A percentile compares a stretch with the other conserved stretches of the same genome.
Evolutionary conservation across 106 monocot species (phyloP).

Genomic region (Dendrobium officinale): DNA sequence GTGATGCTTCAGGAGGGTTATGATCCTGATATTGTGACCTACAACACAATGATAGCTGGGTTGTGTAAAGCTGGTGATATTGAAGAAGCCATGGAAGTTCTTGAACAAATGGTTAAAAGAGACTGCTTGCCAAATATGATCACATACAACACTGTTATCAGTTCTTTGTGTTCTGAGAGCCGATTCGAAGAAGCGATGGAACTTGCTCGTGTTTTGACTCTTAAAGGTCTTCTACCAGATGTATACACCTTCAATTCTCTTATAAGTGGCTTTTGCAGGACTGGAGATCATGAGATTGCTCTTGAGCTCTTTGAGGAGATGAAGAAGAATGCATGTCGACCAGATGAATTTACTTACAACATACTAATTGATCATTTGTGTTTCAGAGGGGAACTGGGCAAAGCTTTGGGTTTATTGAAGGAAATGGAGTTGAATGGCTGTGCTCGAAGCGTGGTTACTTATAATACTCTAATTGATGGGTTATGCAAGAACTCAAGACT

Average conservation of each 20-base stretch:
- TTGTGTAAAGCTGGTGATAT: constrained; percentile 71
- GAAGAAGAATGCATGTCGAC: constrained; percentile 63
- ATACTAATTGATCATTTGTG: constrained; percentile 75
- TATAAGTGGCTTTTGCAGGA: constrained; percentile 65
- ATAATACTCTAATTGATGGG: constrained; percentile 79
- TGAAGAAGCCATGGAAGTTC: constrained; percentile 48
- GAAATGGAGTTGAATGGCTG: constrained; percentile 80
- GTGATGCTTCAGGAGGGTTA: constrained; percentile 74
- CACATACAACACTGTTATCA: constrained; percentile 81
- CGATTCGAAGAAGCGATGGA: constrained; percentile 89
- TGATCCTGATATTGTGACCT: constrained; percentile 74
- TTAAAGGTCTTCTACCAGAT: constrained; percentile 63
- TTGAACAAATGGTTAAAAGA: constrained; percentile 62
- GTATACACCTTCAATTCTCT: constrained; percentile 75
- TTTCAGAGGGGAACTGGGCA: constrained; percentile 32
- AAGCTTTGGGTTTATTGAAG: constrained; percentile 64
- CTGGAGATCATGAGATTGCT: constrained; percentile 40
- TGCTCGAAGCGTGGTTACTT: constrained; percentile 66
- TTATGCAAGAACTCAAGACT: constrained; percentile 77
- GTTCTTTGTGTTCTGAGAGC: constrained; percentile 42
- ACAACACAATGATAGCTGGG: constrained; percentile 62
- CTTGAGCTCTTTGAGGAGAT: constrained; percentile 74
- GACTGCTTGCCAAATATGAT: constrained; percentile 73
- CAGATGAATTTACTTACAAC: constrained; percentile 79
- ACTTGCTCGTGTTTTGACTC: constrained; percentile 48